Evolutionary conservation across 106 monocot species (phyloP).

Genomic region (Chionographis japonica): DNA sequence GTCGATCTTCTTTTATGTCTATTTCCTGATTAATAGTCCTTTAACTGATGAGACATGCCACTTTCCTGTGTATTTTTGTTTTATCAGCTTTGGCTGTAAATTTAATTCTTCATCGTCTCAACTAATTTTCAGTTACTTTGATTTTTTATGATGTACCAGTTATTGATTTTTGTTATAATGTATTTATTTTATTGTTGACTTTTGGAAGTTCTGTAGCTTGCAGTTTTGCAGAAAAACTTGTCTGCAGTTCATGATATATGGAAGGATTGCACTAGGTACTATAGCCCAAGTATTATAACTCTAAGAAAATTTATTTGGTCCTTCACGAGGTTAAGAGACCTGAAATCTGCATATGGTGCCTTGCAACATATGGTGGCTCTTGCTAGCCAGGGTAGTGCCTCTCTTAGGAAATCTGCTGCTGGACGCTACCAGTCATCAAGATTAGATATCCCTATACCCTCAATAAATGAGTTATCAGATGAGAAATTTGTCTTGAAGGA

Average conservation of each 20-base stretch:
- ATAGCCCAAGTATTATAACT: conserved; percentile 52
- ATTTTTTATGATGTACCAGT: too few species aligned
- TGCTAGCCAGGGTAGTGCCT: conserved; percentile 12
- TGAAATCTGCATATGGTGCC: conserved; percentile 41
- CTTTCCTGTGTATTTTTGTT: too few species aligned
- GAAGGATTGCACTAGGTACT: conserved; percentile 56
- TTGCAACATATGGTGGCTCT: conserved; percentile 50
- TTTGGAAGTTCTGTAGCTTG: conserved; percentile 33
- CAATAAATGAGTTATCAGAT: conserved; percentile 15
- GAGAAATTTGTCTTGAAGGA: conserved; percentile 7
- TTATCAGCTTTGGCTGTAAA: too few species aligned
- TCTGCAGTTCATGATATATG: conserved; percentile 51
- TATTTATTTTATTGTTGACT: too few species aligned
- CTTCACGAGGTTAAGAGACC: conserved; percentile 39
- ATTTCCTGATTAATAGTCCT: too few species aligned
- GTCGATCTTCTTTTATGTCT: too few species aligned
- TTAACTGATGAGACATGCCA: too few species aligned
- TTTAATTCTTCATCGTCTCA: too few species aligned
- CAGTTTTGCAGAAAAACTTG: conserved; percentile 56
- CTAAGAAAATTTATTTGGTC: conserved; percentile 57
- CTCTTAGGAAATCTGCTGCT: conserved; percentile 30
- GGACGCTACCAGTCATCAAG: conserved; percentile 38
- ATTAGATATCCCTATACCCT: conserved; percentile 71
- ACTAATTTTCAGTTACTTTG: too few species aligned
- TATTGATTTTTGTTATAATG: too few species aligned